Base-by-base conservation (phyloP, 1,284 basidiomycete species). In the Cystobasidium pallidum region DNA sequence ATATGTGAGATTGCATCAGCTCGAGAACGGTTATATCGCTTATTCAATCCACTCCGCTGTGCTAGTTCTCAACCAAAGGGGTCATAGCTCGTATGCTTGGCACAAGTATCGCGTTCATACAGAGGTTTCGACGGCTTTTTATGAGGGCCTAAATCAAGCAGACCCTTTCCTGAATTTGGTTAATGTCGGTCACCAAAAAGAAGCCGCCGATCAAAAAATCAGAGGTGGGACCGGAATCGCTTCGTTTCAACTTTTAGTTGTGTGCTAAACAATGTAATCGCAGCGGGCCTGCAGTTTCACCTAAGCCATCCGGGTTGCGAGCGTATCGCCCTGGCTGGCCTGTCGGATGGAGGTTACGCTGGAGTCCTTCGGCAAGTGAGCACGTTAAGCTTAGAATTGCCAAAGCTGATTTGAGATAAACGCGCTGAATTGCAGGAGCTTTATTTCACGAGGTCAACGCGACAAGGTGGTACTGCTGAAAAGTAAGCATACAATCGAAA, bases 151-250 rank as follows among this genome's bases (percentile, higher is more conserved):
- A 13, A 43, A 36, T 15, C 39, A 64, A 64, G 62, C 62, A 32
- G 62, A 64, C 21, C 62, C 62, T 6, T 47, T 64, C 4, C n/a
- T 64, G 19, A 36, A 64, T 36, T 26, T 64, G 11, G 43, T 64
- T 17, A 49, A 49, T 47, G 62, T 36, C 1, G 62, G 62, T 15
- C 24, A 19, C 11, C n/a, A 32, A n/a, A 64, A 64, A 32, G 62
- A 64, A 34, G 62, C 45, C 26, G 45, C 62, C 1, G 62, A 64
- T 32, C 19, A 36, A n/a, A 64, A 64, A 19, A 28, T 64, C 2
- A 47, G 15, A 49, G 47, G 62, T 64, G 26, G 26, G 54, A 19
- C 30, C n/a, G 43, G 43, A 45, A 45, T 3, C 8, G 8, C 19
- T 45, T 17, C 43, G n/a, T 6, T 13, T 7, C 36, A 39, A n/a